Percentiles rank a stretch among this genome's conserved stretches.
phyloP scores from a whole-genome alignment of 352 stramenopile genomes.

The Globisporangium uncinulatum region DNA sequence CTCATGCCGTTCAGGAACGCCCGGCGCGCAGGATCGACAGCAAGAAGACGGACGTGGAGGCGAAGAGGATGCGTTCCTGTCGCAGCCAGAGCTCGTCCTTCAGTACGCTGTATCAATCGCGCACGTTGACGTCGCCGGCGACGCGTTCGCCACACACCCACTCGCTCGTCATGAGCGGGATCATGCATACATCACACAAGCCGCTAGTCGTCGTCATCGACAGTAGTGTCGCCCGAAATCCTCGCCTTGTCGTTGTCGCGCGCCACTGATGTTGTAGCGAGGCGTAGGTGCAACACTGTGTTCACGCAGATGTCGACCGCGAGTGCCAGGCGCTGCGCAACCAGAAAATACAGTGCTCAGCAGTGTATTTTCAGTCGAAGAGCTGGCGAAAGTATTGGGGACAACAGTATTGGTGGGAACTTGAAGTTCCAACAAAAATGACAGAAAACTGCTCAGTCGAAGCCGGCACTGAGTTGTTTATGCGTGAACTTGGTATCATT shows the following conservation, averaged over 20 bases:
- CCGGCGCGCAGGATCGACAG: constrained; percentile 28
- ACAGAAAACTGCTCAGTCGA: no score
- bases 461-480: no score
- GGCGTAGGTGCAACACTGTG: constrained; percentile 4
- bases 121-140: constrained; percentile 25
- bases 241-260: not conserved
- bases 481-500: no score
- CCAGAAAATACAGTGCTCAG: no score
- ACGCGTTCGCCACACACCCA: constrained; percentile 27
- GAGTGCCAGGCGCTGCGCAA: constrained; percentile 24
- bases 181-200: constrained; percentile 54
- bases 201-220: constrained; percentile 11
- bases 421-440: no score
- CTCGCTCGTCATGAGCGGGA: constrained; percentile 47
- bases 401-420: no score
- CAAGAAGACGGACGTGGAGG: constrained; percentile 35
- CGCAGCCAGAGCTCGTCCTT: constrained; percentile 58
- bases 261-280: no score
- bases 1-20: constrained; percentile 63
- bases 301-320: constrained; percentile 35
- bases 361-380: no score
- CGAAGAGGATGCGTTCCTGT: constrained; percentile 44
- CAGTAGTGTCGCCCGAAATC: not conserved
- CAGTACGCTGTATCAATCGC: constrained; percentile 53
- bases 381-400: no score